Conservation (phyloP, 257 asterid species). For the Scutellaria galericulata region DNA sequence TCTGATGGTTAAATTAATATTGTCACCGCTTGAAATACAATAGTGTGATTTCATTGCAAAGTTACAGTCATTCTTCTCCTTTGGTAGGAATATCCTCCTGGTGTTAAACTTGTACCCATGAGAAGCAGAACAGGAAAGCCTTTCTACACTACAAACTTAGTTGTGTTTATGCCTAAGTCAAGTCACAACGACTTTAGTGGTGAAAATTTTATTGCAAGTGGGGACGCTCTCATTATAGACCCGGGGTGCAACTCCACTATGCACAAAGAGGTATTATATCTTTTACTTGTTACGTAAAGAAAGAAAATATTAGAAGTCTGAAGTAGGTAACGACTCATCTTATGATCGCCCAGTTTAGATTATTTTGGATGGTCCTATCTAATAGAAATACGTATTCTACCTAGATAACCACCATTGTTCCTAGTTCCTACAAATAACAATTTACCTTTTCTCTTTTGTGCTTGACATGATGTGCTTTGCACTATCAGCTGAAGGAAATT, state of each 20-base stretch:
- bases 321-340: not conserved
- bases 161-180: conserved; percentile 60
- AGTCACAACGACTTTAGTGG: conserved; percentile 30
- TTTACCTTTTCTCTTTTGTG: conserved; percentile 21
- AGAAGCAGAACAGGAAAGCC: conserved; percentile 89
- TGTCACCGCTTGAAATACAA: not conserved
- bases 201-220: conserved; percentile 57
- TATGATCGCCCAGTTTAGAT: not conserved
- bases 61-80: conserved; percentile 16
- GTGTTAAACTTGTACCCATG: conserved; percentile 84
- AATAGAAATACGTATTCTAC: not conserved
- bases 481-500: conserved; percentile 79
- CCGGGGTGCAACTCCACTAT: conserved; percentile 86
- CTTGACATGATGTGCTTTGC: conserved; percentile 32
- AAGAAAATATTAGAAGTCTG: not conserved
- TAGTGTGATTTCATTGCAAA: not conserved
- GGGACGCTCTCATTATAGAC: conserved; percentile 91
- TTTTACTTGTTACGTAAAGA: conserved; percentile 10
- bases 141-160: conserved; percentile 78
- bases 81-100: conserved; percentile 88
- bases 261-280: conserved; percentile 69
- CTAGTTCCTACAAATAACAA: not conserved
- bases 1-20: not conserved
- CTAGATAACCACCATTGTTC: conserved; percentile 10
- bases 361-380: no score